Conservation (phyloP, 2,329 filamentous ascomycete genomes). For the Trichoderma simmonsii region DNA sequence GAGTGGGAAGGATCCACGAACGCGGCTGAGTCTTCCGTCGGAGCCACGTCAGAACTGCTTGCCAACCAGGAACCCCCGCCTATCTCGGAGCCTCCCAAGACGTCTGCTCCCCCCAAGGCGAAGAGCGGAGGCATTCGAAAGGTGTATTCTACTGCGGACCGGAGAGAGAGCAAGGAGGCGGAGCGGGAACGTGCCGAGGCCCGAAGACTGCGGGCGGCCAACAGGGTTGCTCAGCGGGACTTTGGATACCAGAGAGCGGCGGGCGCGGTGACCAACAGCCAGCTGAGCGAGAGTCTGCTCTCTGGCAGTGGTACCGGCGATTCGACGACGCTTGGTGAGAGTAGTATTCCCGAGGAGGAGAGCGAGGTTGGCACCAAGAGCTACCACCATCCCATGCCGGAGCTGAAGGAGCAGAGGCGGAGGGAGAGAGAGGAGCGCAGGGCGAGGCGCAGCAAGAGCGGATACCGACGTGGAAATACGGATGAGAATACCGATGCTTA, state of each 20-base stretch:
- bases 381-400: slow-evolving; percentile 55
- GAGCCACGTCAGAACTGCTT: slow-evolving; percentile 57
- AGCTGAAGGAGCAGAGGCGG: slow-evolving; percentile 38
- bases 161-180: slow-evolving; percentile 48
- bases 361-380: slow-evolving; percentile 57
- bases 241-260: slow-evolving; percentile 52
- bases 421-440: slow-evolving; percentile 35
- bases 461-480: slow-evolving; percentile 33
- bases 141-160: slow-evolving; percentile 59
- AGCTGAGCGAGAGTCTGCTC: slow-evolving; percentile 33
- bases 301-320: slow-evolving; percentile 28
- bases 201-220: slow-evolving; percentile 52
- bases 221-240: slow-evolving; percentile 45
- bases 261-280: slow-evolving; percentile 31
- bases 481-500: slow-evolving; percentile 29
- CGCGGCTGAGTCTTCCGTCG: slow-evolving; percentile 64
- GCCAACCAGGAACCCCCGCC: slow-evolving; percentile 56
- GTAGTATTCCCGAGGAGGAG: slow-evolving; percentile 17
- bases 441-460: slow-evolving; percentile 29
- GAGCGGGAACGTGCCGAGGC: slow-evolving; percentile 58
- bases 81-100: slow-evolving; percentile 51
- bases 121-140: slow-evolving; percentile 53
- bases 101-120: slow-evolving; percentile 14
- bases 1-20: slow-evolving; percentile 72
- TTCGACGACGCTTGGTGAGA: slow-evolving; percentile 7